phyloP scores from a whole-genome alignment of 106 monocot species.

The Dendrobium catenatum region DNA sequence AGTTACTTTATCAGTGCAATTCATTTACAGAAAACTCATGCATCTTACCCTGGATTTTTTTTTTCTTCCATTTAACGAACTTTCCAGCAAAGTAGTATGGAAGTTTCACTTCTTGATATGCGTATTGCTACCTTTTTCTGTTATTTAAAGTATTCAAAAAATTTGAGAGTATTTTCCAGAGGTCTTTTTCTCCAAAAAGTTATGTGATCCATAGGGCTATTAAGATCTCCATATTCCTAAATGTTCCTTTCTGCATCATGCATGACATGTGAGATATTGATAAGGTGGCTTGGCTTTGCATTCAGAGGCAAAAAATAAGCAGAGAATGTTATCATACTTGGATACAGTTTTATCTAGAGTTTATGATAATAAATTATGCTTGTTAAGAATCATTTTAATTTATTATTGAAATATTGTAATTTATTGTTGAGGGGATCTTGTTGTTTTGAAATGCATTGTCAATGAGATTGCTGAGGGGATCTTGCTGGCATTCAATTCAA shows the following conservation, averaged over 20 bases:
- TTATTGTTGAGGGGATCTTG: too few species aligned
- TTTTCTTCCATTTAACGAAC: neutral
- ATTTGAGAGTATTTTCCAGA: neutral
- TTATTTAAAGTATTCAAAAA: neutral
- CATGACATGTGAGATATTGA: neutral
- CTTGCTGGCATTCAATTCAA: neutral
- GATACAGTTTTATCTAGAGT: too few species aligned
- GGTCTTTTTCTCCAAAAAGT: neutral
- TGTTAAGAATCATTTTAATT: too few species aligned
- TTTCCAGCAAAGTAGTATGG: neutral
- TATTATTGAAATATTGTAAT: too few species aligned
- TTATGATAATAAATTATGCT: too few species aligned
- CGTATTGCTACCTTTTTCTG: neutral
- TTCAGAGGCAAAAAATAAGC: neutral
- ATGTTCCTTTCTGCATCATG: neutral
- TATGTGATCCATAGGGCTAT: neutral
- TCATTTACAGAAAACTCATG: neutral
- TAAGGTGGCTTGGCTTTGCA: neutral
- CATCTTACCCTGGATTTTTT: neutral
- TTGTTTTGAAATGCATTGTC: neutral
- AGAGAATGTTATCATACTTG: too few species aligned
- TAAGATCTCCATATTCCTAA: neutral
- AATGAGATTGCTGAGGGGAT: neutral
- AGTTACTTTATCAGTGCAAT: neutral
- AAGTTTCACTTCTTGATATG: neutral